Base-by-base conservation (phyloP, 768 basidiomycete genomes). In the Suillus placidus region DNA sequence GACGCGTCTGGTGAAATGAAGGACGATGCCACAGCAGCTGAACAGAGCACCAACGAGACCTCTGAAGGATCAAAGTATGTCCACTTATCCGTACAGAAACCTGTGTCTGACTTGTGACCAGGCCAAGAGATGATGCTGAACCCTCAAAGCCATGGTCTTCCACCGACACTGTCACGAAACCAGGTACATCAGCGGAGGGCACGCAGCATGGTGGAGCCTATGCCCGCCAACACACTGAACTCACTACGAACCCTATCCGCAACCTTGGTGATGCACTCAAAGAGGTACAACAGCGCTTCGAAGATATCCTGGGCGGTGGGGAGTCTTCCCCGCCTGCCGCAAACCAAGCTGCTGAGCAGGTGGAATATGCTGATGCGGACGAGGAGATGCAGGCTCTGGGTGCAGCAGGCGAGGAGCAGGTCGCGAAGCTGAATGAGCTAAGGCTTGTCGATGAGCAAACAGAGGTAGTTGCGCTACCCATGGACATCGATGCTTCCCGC, bases 371-470 rank as follows among this genome's bases (percentile, higher is more conserved):
- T 45, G 89, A 91, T 57, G 81, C 79, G 35, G 87, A 86, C 66
- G 80, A 90, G 63, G 86, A 90, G 40, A 92, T 92, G 87, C 94
- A 97, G 77, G 94, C 95, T 1, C 84, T 99, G 26, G 97, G 94
- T 7, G 88, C 94, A 1, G 90, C 96, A 3, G 88, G 85, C 12
- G 89, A 93, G 51, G 94, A 97, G 69, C 88, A 95, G 73, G 85
- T 87, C 13, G 90, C 92, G 20, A 92, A 90, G 72, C 80, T 97
- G 55, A 84, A 90, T 68, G 90, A 97, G 60, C 87, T 98, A 42
- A 90, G 86, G 54, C 81, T 97, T 67, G 76, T 88, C 34, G 93
- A 93, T 67, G 87, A 87, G 3, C 82, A 85, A 18, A 75, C 77
- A 61, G 68, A 74, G 47, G 54, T 68, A 20, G 74, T 79, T 10